phyloP scores from a whole-genome alignment of 2,329 filamentous ascomycete species.

The Aspergillus viridinutans region DNA sequence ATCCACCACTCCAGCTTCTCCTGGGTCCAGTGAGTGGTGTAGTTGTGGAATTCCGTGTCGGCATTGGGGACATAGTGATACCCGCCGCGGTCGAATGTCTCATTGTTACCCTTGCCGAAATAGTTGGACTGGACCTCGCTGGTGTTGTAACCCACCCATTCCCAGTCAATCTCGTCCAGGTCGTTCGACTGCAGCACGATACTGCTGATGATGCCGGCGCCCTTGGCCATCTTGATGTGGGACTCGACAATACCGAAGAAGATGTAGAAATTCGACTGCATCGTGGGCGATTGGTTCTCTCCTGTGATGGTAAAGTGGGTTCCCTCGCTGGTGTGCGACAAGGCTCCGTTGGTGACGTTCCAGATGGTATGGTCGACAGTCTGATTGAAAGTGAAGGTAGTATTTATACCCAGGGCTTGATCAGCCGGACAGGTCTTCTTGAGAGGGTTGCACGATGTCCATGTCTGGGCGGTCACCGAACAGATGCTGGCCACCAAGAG shows the following conservation, averaged over 20 bases:
- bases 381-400: conserved; percentile 62
- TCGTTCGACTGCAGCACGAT: conserved; percentile 81
- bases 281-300: conserved; percentile 71
- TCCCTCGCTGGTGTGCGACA: conserved; percentile 60
- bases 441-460: conserved; percentile 72
- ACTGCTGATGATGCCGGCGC: conserved; percentile 71
- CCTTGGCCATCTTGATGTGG: conserved; percentile 69
- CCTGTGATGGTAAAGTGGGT: conserved; percentile 68
- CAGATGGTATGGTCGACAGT: conserved; percentile 58
- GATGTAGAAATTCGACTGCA: conserved; percentile 76
- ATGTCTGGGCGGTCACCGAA: conserved; percentile 62
- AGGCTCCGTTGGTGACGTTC: conserved; percentile 63
- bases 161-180: conserved; percentile 80
- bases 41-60: conserved; percentile 45
- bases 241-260: conserved; percentile 80
- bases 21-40: conserved; percentile 61
- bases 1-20: conserved; percentile 64
- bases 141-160: conserved; percentile 39
- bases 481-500: conserved; percentile 26
- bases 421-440: conserved; percentile 66
- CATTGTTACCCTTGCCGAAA: conserved; percentile 84
- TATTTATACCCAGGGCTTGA: conserved; percentile 61
- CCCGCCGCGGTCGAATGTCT: conserved; percentile 73
- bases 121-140: conserved; percentile 73
- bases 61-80: conserved; percentile 66